Conservation (phyloP, 75 land plant genomes). For the Pinus taeda region DNA sequence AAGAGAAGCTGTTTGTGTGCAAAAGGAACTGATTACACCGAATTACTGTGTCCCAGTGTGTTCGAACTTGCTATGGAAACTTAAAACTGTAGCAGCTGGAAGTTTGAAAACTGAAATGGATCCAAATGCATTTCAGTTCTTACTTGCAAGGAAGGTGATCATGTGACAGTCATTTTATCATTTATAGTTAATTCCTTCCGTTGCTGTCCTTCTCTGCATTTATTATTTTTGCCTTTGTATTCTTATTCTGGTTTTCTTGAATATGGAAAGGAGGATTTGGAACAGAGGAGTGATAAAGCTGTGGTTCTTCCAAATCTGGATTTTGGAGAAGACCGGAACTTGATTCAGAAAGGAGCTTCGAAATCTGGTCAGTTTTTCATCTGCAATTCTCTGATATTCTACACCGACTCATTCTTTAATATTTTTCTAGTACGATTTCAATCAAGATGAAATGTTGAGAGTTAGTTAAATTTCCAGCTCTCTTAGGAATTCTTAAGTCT, state of each 20-base stretch:
- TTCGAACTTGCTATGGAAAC: not conserved
- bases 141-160: slow-evolving; percentile 3
- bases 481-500: too few relatives aligned
- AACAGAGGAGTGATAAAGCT: not conserved
- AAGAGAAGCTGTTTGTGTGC: not conserved
- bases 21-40: not conserved
- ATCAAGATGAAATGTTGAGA: too few relatives aligned
- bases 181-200: not conserved
- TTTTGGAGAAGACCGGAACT: not conserved
- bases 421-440: too few relatives aligned
- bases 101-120: slow-evolving; percentile 6
- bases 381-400: not conserved
- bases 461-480: too few relatives aligned
- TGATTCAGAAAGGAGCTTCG: not conserved
- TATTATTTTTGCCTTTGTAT: not conserved
- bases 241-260: not conserved
- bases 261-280: not conserved
- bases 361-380: slow-evolving; percentile 7
- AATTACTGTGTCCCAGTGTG: not conserved
- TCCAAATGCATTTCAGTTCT: not conserved
- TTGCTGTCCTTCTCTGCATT: not conserved
- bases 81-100: slow-evolving; percentile 8
- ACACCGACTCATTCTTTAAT: too few relatives aligned
- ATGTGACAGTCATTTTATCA: too few relatives aligned
- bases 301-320: not conserved